These are phyloP conservation scores for Myxozyma vanderwaltii DNA, from an alignment of 805 yeast species.

Conservation along the genomic window DNA sequence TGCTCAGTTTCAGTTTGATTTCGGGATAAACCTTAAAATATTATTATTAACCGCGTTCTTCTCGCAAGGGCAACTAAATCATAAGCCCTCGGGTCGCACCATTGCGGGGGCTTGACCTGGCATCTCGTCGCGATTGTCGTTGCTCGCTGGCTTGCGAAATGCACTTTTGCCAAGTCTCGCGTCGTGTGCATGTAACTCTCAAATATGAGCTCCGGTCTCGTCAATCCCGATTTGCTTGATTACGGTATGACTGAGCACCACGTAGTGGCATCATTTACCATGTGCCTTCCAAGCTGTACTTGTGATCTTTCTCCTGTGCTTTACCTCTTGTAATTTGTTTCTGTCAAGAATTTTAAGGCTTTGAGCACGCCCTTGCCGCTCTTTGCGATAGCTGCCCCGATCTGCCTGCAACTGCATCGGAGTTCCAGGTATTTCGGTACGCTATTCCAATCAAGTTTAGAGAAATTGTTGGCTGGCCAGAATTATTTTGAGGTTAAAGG, in stretches of 20 bases:
- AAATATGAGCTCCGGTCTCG: conserved; percentile 68
- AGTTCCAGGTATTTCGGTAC: conserved; percentile 16
- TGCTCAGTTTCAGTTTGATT: conserved; percentile 56
- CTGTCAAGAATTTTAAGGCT: conserved; percentile 55
- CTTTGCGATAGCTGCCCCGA: conserved; percentile 62
- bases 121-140: conserved; percentile 59
- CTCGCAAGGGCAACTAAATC: conserved; percentile 64
- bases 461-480: conserved; percentile 23
- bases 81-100: conserved; percentile 54
- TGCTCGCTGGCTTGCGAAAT: conserved; percentile 64
- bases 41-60: conserved; percentile 62
- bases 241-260: conserved; percentile 56
- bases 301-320: conserved; percentile 56
- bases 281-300: conserved; percentile 64
- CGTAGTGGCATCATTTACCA: conserved; percentile 49
- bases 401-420: conserved; percentile 13
- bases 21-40: too few relatives aligned
- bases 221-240: conserved; percentile 69
- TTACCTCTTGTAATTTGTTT: conserved; percentile 58
- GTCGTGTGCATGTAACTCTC: conserved; percentile 71
- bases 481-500: conserved; percentile 46
- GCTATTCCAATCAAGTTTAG: conserved; percentile 25
- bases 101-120: conserved; percentile 59
- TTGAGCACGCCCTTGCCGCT: conserved; percentile 60
- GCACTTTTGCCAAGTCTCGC: conserved; percentile 74